These are phyloP conservation scores for Pyrenochaeta sp. DNA, from an alignment of 2,329 filamentous ascomycete species.

Conservation along the genomic window DNA sequence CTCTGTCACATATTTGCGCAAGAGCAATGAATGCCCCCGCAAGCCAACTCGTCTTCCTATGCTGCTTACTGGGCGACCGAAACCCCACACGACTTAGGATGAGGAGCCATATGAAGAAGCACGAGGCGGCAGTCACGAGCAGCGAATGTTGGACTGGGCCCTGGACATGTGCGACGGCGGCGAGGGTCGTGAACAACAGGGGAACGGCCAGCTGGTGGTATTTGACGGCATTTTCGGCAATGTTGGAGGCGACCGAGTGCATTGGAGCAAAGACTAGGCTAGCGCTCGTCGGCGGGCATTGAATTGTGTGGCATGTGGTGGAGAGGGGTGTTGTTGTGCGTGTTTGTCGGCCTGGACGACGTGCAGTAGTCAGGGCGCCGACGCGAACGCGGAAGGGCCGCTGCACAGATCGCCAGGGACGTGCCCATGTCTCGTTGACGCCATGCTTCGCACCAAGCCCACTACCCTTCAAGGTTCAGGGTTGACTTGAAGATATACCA, in stretches of 20 bases:
- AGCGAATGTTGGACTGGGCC: slow-evolving; percentile 51
- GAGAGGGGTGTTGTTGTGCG: slow-evolving; percentile 1
- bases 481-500: too few relatives aligned
- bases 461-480: too few relatives aligned
- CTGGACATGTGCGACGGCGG: slow-evolving; percentile 42
- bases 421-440: slow-evolving; percentile 9
- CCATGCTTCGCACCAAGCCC: slow-evolving; percentile 6
- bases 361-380: background rate
- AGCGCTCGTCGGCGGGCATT: slow-evolving; percentile 45
- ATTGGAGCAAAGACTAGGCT: slow-evolving; percentile 42
- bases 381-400: slow-evolving; percentile 7
- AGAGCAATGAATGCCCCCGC: slow-evolving; percentile 53
- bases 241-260: slow-evolving; percentile 42
- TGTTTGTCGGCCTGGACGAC: background rate
- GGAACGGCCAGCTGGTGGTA: slow-evolving; percentile 43
- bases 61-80: slow-evolving; percentile 33
- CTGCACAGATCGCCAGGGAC: slow-evolving; percentile 11
- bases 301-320: slow-evolving; percentile 25
- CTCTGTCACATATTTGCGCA: slow-evolving; percentile 53
- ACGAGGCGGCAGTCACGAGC: slow-evolving; percentile 53
- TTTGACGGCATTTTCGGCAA: slow-evolving; percentile 42
- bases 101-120: slow-evolving; percentile 50
- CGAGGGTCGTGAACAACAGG: slow-evolving; percentile 44
- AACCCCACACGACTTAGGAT: slow-evolving; percentile 43
- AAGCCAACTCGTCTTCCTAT: slow-evolving; percentile 45